Evolutionary conservation across 768 basidiomycete species (phyloP).

Genomic region (Agaricus blazei): DNA sequence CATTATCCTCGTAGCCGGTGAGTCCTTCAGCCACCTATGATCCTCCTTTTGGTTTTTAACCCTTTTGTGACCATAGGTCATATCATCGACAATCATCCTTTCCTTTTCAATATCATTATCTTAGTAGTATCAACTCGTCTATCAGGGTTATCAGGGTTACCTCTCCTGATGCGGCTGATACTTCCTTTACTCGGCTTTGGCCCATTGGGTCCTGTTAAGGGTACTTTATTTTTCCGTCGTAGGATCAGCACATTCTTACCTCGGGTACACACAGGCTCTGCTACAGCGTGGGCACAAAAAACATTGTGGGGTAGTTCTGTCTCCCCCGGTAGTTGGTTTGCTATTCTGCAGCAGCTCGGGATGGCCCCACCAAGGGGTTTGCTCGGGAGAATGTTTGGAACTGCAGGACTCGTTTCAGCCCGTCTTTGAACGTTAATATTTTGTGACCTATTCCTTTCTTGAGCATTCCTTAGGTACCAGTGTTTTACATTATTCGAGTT

Average conservation of each 20-base stretch:
- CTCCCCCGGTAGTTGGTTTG: conserved; percentile 27
- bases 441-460: too few species aligned
- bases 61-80: conserved; percentile 21
- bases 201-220: conserved; percentile 25
- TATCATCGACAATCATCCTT: conserved; percentile 30
- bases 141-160: neutral
- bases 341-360: conserved; percentile 22
- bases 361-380: conserved; percentile 15
- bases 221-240: conserved; percentile 11
- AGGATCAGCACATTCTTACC: neutral
- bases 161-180: conserved; percentile 29
- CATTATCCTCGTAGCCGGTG: conserved; percentile 9
- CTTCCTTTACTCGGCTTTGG: conserved; percentile 30
- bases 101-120: conserved; percentile 19
- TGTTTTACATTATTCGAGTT: too few species aligned
- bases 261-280: conserved; percentile 19
- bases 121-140: conserved; percentile 11
- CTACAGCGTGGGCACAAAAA: conserved; percentile 30
- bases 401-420: too few species aligned
- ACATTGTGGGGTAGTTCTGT: conserved; percentile 26
- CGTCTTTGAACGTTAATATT: too few species aligned
- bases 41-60: neutral
- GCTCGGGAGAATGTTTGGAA: too few species aligned
- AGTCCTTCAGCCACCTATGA: neutral
- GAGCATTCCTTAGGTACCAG: too few species aligned